These are phyloP conservation scores for Pythium pyrilobum DNA, from an alignment of 352 stramenopile genomes.

Conservation along the genomic window DNA sequence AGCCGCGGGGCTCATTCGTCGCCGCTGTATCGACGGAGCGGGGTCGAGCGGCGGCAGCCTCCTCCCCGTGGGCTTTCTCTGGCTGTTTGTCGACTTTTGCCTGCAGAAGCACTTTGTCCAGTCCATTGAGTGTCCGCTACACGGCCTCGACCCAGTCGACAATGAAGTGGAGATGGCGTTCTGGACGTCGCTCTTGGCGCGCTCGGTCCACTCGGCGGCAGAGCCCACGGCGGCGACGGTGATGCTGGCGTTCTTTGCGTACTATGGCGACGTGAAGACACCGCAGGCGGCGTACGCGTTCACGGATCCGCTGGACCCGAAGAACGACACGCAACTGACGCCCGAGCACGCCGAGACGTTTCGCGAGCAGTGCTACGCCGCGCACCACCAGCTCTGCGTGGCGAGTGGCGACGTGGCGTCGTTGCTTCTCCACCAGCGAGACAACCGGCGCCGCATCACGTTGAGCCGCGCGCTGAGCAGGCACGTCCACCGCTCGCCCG, in stretches of 20 bases:
- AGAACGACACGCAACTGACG: conserved; percentile 63
- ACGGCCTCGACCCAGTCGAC: not conserved
- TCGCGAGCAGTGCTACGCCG: conserved; percentile 57
- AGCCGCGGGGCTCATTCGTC: conserved; percentile 55
- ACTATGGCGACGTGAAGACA: conserved; percentile 55
- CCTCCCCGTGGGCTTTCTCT: conserved; percentile 61
- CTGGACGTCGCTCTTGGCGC: conserved; percentile 48
- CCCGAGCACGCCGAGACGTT: conserved; percentile 36
- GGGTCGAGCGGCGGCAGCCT: conserved; percentile 47
- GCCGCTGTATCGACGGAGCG: conserved; percentile 27
- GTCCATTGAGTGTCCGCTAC: conserved; percentile 22
- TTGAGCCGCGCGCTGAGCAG: conserved; percentile 69
- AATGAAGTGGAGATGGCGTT: conserved; percentile 60
- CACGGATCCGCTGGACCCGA: conserved; percentile 44
- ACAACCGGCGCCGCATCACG: conserved; percentile 58
- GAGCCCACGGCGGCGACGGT: conserved; percentile 35
- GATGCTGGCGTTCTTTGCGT: conserved; percentile 48
- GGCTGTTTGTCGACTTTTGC: conserved; percentile 71
- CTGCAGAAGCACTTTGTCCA: conserved; percentile 39
- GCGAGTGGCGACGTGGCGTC: conserved; percentile 51
- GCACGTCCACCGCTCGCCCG: conserved; percentile 40
- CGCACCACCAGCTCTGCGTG: conserved; percentile 59
- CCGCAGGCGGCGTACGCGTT: conserved; percentile 43
- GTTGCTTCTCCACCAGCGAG: conserved; percentile 38
- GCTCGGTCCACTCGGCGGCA: not conserved